Evolutionary conservation across 1,284 basidiomycete genomes (phyloP), one percentile per base, ranked within the genome.

Genomic region (Cryptococcus depauperatus): DNA sequence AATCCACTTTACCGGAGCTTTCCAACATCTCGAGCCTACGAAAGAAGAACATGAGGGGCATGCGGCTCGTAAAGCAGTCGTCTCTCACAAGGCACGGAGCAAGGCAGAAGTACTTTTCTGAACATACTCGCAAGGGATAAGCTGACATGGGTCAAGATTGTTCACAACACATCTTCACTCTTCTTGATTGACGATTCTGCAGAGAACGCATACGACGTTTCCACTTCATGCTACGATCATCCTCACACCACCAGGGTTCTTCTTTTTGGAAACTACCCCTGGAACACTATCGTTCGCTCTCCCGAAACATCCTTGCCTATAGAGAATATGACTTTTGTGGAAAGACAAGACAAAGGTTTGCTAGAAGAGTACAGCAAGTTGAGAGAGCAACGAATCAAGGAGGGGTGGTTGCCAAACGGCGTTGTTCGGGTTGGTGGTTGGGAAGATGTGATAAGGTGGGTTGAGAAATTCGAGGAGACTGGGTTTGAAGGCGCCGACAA

Each of bases 171-270:
- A 13, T 73, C 75, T 21, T 82, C 83, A 14, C 71, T 75, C 37
- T 64, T 87, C 32, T 70, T 87, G 41, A 79, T 87, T 47, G 85
- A 88, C 69, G 85, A 88, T 69, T 84, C 83, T 3, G 63, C 80
- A 28, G 85, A 87, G 66, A 86, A 88, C 64, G 82, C 82, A 14
- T 57, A 83, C 11, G 75, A 79, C 45, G 79, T 79, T 48, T 74
- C 75, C 0, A 61, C 59, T 7, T 40, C 52, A 6, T 62, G 69
- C 14, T 40, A 46, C 38, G 41, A 46, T 6, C 50, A 48, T 13
- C 35, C 44, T 13, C 27, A 37, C 13, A 71, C 72, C 1, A 66
- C 77, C 13, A 77, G 74, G 2, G 80, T 82, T n/a, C 69, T 87
- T 28, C 74, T 88, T 5, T 86, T 86, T 55, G 85, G 84, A n/a